Percentiles rank a stretch among this genome's conserved stretches.
These are phyloP conservation scores for Amphibolis antarctica DNA, from an alignment of 106 monocot species.

Conservation along the genomic window DNA sequence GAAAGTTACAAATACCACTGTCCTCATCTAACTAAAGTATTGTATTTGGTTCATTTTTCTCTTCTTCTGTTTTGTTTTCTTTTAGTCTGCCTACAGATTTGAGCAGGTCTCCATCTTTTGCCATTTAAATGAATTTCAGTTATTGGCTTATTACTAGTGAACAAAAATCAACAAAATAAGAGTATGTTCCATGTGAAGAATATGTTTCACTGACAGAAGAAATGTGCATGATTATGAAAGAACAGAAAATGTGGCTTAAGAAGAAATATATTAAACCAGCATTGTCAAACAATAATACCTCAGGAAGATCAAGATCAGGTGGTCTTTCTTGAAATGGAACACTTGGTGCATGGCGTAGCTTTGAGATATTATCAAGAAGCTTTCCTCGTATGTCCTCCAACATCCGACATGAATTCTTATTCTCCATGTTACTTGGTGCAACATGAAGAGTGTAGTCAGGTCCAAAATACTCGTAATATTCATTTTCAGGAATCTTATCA, in stretches of 20 bases:
- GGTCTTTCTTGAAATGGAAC: constrained; percentile 23
- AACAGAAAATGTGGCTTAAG: background rate
- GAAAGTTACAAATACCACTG: too few relatives aligned
- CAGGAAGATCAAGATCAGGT: constrained; percentile 13
- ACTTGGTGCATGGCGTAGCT: constrained; percentile 24
- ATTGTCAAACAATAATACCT: constrained; percentile 6
- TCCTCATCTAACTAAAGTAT: too few relatives aligned
- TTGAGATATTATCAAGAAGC: constrained; percentile 24
- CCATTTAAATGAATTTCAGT: too few relatives aligned
- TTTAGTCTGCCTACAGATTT: too few relatives aligned
- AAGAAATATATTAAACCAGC: background rate
- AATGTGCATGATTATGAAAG: too few relatives aligned
- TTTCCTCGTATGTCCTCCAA: constrained; percentile 14
- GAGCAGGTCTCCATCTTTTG: too few relatives aligned
- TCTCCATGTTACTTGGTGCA: constrained; percentile 28
- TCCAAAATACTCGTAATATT: constrained; percentile 28
- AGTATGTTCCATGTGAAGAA: too few relatives aligned
- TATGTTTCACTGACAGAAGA: too few relatives aligned
- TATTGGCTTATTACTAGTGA: too few relatives aligned
- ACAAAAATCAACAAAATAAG: too few relatives aligned
- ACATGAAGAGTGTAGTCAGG: constrained; percentile 29
- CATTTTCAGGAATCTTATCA: constrained; percentile 20
- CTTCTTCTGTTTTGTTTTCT: too few relatives aligned
- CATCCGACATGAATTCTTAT: constrained; percentile 20
- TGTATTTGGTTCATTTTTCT: too few relatives aligned